A percentile compares a stretch with the other conserved stretches of the same genome.
Evolutionary conservation across 2,329 filamentous ascomycete species (phyloP).

Genomic region (Epichloe glyceriae): DNA sequence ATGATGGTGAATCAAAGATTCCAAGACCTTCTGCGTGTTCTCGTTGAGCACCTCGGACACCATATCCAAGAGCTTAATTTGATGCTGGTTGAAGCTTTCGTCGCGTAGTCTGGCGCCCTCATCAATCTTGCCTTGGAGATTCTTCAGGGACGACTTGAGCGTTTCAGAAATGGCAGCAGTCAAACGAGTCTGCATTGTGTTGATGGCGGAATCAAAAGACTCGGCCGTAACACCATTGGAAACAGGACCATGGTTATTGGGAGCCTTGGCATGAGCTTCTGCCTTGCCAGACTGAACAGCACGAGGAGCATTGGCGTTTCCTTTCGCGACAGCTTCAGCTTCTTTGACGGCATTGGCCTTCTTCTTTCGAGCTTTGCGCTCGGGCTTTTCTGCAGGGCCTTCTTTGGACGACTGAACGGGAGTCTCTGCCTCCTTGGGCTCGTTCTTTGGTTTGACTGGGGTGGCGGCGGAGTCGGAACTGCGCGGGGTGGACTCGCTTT

Average conservation of each 20-base stretch:
- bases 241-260: conserved; percentile 13
- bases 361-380: conserved; percentile 53
- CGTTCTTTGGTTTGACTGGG: conserved; percentile 27
- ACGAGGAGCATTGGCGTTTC: conserved; percentile 22
- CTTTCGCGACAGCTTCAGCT: conserved; percentile 33
- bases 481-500: conserved; percentile 17
- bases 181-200: conserved; percentile 39
- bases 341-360: conserved; percentile 39
- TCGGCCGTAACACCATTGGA: conserved; percentile 27
- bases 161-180: conserved; percentile 32
- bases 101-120: conserved; percentile 49
- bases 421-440: conserved; percentile 36
- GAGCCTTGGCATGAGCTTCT: conserved; percentile 18
- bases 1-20: conserved; percentile 61
- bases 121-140: conserved; percentile 48
- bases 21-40: conserved; percentile 58
- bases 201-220: conserved; percentile 40
- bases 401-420: conserved; percentile 26
- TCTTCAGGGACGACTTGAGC: conserved; percentile 45
- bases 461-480: conserved; percentile 18
- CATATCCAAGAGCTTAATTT: conserved; percentile 41
- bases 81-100: conserved; percentile 37
- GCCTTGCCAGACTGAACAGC: conserved; percentile 17
- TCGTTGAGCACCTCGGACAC: conserved; percentile 48
- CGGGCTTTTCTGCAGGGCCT: conserved; percentile 40